These are phyloP conservation scores for Gossypioides kirkii DNA, from an alignment of 345 rosid genomes.

Conservation along the genomic window DNA sequence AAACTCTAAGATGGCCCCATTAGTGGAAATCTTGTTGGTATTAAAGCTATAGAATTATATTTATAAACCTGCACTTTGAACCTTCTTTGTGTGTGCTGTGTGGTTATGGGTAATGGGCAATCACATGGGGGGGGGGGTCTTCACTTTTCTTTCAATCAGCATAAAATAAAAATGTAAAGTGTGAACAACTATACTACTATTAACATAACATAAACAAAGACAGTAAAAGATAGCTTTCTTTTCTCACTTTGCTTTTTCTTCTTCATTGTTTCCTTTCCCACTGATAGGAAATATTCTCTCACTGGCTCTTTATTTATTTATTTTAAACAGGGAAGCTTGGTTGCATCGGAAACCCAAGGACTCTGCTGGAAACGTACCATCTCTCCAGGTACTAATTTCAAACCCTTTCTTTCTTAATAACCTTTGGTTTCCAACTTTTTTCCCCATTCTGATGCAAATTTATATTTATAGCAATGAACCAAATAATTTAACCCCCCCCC, in stretches of 20 bases:
- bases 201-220: conserved; percentile 23
- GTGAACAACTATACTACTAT: conserved; percentile 4
- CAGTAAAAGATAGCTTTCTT: conserved; percentile 37
- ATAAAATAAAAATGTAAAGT: conserved; percentile 24
- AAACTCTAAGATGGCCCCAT: conserved; percentile 36
- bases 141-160: conserved; percentile 27
- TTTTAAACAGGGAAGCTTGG: conserved; percentile 83
- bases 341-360: conserved; percentile 75
- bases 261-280: conserved; percentile 53
- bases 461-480: not conserved
- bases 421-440: not conserved
- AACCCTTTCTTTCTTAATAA: conserved; percentile 13
- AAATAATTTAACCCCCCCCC: not conserved
- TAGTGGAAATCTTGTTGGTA: conserved; percentile 37
- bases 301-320: conserved; percentile 19
- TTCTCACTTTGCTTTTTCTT: conserved; percentile 33
- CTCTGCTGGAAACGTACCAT: conserved; percentile 46
- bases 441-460: not conserved
- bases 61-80: conserved; percentile 19
- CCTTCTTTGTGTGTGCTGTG: conserved; percentile 26
- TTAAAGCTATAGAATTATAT: conserved; percentile 19
- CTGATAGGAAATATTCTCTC: conserved; percentile 43
- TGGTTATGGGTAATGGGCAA: conserved; percentile 32
- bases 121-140: conserved; percentile 35
- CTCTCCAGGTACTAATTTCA: conserved; percentile 62